Evolutionary conservation across 768 basidiomycete species (phyloP).

Genomic region (Cantharellus cinnabarinus): DNA sequence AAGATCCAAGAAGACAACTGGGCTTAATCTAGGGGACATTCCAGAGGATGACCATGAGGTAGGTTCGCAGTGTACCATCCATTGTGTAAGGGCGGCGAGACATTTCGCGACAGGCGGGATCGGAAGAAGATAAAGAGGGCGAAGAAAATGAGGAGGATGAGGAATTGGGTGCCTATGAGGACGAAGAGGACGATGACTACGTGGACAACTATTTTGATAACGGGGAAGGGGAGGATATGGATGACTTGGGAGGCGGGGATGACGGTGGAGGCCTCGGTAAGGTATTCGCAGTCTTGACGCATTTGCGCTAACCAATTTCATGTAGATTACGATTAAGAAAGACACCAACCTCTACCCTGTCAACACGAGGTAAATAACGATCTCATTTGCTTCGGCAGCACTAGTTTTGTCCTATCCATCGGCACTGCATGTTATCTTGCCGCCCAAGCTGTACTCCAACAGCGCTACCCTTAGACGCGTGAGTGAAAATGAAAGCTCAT

Average conservation of each 20-base stretch:
- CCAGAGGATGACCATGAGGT: constrained; percentile 41
- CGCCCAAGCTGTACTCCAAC: too few relatives aligned
- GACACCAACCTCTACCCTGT: too few relatives aligned
- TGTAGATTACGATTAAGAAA: too few relatives aligned
- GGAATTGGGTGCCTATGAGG: constrained; percentile 56
- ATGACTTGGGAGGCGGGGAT: constrained; percentile 53
- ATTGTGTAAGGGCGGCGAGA: neutral
- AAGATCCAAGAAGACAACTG: constrained; percentile 20
- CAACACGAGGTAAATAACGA: too few relatives aligned
- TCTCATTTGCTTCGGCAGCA: too few relatives aligned
- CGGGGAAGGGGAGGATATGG: constrained; percentile 62
- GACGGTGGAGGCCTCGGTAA: constrained; percentile 13
- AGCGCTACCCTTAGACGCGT: too few relatives aligned
- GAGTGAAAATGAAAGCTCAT: too few relatives aligned
- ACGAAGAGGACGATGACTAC: constrained; percentile 77
- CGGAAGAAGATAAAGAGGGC: constrained; percentile 38
- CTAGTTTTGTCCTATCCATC: too few relatives aligned
- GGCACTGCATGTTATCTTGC: too few relatives aligned
- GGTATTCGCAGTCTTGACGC: too few relatives aligned
- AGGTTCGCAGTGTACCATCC: constrained; percentile 1
- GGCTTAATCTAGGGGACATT: constrained; percentile 44
- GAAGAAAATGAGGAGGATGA: constrained; percentile 43
- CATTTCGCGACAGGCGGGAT: neutral
- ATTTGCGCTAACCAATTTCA: too few relatives aligned
- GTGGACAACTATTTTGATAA: constrained; percentile 85